phyloP scores from a whole-genome alignment of 768 basidiomycete genomes.

The Boletus subparvulus region DNA sequence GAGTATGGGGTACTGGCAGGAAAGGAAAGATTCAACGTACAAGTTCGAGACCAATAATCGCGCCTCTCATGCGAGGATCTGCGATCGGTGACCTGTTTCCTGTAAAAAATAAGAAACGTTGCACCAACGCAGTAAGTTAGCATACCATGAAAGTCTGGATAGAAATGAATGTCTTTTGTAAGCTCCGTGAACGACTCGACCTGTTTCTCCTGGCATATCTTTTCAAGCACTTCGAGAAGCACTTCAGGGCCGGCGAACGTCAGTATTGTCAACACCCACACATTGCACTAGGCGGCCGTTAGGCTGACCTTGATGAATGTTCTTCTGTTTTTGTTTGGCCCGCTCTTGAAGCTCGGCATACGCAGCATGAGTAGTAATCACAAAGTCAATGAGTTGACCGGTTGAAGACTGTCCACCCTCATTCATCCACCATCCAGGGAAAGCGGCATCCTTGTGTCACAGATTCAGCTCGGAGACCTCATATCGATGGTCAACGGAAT shows the following conservation, averaged over 20 bases:
- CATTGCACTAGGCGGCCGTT: neutral
- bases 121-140: neutral
- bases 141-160: slow-evolving; percentile 91
- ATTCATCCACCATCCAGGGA: slow-evolving; percentile 99
- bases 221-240: slow-evolving; percentile 71
- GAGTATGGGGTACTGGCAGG: neutral
- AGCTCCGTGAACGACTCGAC: slow-evolving; percentile 74
- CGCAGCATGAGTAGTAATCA: slow-evolving; percentile 89
- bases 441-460: slow-evolving; percentile 67
- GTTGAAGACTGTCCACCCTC: slow-evolving; percentile 99
- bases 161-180: slow-evolving; percentile 88
- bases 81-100: slow-evolving; percentile 97
- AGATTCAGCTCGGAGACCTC: neutral
- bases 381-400: slow-evolving; percentile 92
- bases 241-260: slow-evolving; percentile 40
- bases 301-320: slow-evolving; percentile 52
- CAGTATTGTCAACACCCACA: neutral
- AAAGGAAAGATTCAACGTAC: slow-evolving; percentile 35
- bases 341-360: slow-evolving; percentile 66
- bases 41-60: slow-evolving; percentile 83
- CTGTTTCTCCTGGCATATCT: slow-evolving; percentile 52
- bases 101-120: slow-evolving; percentile 31
- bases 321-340: slow-evolving; percentile 57
- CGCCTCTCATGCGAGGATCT: slow-evolving; percentile 92
- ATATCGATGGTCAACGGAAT: neutral